A percentile compares a stretch with the other conserved stretches of the same genome.
Evolutionary conservation across 1,284 basidiomycete genomes (phyloP).

Genomic region (Trametes versicolor): DNA sequence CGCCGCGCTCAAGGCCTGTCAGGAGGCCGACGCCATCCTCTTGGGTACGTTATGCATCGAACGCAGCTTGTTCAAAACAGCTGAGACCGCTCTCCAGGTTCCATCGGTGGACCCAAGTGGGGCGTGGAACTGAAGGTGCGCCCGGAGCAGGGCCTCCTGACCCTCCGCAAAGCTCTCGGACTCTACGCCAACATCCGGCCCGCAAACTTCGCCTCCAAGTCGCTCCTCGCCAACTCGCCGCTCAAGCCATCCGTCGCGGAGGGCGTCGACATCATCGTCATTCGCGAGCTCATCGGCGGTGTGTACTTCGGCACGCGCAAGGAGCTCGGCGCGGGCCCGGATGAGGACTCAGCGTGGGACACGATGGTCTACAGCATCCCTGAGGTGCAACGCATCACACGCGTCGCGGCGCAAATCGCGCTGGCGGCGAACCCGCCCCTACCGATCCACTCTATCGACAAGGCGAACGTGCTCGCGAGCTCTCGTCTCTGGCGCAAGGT

Average conservation of each 20-base stretch:
- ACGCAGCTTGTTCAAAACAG: conserved; percentile 15
- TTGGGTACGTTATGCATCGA: conserved; percentile 68
- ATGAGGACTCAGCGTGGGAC: conserved; percentile 83
- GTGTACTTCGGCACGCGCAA: conserved; percentile 95
- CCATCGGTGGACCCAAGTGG: conserved; percentile 99
- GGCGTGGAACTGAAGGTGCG: conserved; percentile 90
- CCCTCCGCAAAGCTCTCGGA: conserved; percentile 93
- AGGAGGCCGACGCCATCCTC: conserved; percentile 91
- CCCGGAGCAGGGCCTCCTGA: conserved; percentile 94
- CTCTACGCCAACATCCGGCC: conserved; percentile 99
- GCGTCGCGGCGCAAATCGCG: conserved; percentile 95
- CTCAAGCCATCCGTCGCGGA: conserved; percentile 87
- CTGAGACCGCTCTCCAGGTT: conserved; percentile 60
- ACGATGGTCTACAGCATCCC: conserved; percentile 92
- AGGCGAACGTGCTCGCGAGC: conserved; percentile 98
- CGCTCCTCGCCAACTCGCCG: conserved; percentile 92
- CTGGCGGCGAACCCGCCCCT: conserved; percentile 87
- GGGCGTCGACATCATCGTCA: conserved; percentile 93
- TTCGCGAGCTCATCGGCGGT: conserved; percentile 95
- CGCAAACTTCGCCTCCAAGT: conserved; percentile 93
- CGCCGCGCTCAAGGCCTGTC: conserved; percentile 87
- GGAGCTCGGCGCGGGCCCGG: conserved; percentile 77
- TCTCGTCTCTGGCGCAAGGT: conserved; percentile 95
- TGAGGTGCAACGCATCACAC: conserved; percentile 95
- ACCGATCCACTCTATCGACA: conserved; percentile 94